Percentiles rank a stretch among this genome's conserved stretches.
phyloP scores from a whole-genome alignment of 345 rosid species.

The Eucalyptus regnans region DNA sequence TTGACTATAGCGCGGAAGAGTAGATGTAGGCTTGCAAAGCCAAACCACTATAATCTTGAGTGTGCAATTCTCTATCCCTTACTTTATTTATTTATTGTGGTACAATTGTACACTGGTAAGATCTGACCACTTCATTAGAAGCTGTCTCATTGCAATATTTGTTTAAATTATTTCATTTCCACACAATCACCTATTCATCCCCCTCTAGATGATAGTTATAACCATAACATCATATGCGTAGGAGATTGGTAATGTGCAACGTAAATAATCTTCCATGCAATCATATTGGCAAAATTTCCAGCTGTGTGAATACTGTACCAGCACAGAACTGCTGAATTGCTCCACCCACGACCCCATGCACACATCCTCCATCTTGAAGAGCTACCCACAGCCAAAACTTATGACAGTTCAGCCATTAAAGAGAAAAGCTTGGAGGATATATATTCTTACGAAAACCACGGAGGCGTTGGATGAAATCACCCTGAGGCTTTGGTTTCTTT shows the following conservation, averaged over 20 bases:
- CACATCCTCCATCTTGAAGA: constrained; percentile 99
- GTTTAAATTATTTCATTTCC: no score
- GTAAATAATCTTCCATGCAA: constrained; percentile 68
- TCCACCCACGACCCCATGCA: constrained; percentile 99
- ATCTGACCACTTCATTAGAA: no score
- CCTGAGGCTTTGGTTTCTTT: constrained; percentile 51
- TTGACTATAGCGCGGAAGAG: no score
- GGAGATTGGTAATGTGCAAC: constrained; percentile 95
- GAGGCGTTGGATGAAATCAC: constrained; percentile 13
- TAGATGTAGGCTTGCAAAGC: no score
- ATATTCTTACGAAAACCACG: background rate
- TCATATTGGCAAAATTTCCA: constrained; percentile 97
- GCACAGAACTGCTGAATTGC: constrained; percentile 46
- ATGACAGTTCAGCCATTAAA: background rate
- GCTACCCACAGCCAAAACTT: constrained; percentile 21
- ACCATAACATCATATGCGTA: no score
- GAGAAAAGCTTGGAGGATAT: background rate
- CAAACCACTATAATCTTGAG: no score
- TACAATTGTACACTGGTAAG: no score
- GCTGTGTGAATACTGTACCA: constrained; percentile 80
- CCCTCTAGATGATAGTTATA: no score
- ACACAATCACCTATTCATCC: no score
- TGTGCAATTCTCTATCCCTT: no score
- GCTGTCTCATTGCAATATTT: no score
- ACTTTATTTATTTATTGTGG: no score